Conservation (phyloP, 2,329 filamentous ascomycete species). For the Venturia oleaginea region DNA sequence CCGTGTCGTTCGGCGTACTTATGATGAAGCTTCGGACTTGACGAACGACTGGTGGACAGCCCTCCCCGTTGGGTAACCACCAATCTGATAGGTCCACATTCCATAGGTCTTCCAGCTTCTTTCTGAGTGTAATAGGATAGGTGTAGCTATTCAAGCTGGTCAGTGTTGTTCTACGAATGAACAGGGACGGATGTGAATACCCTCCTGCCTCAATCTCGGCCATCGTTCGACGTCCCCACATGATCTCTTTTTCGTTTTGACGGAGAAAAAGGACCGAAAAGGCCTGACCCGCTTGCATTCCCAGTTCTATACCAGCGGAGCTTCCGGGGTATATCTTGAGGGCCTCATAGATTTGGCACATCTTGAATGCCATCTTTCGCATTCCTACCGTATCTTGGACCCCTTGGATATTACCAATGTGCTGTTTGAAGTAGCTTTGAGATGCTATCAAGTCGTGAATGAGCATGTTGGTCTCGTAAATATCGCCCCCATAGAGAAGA, state of each 20-base stretch:
- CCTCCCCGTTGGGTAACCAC: conserved; percentile 84
- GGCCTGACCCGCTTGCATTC: conserved; percentile 65
- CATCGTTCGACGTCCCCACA: conserved; percentile 74
- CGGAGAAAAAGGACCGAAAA: conserved; percentile 75
- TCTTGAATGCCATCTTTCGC: conserved; percentile 54
- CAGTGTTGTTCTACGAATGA: neutral
- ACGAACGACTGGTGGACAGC: conserved; percentile 62
- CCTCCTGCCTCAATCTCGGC: conserved; percentile 69
- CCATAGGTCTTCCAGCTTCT: conserved; percentile 68
- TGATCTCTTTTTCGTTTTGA: conserved; percentile 58
- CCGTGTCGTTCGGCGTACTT: conserved; percentile 38
- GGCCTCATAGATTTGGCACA: conserved; percentile 71
- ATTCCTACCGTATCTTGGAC: conserved; percentile 37
- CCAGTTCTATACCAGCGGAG: conserved; percentile 60
- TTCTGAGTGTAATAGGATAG: conserved; percentile 64
- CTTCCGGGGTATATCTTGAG: conserved; percentile 63
- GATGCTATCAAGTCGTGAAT: conserved; percentile 71
- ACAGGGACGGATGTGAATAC: conserved; percentile 42
- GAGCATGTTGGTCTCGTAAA: conserved; percentile 68
- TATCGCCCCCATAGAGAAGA: conserved; percentile 57
- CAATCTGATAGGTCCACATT: conserved; percentile 63
- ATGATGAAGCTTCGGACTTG: conserved; percentile 71
- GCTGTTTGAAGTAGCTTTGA: conserved; percentile 70
- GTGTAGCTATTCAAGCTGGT: conserved; percentile 57
- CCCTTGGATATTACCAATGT: conserved; percentile 47